Conservation (phyloP, 768 basidiomycete genomes). For the Trichaptum fuscoviolaceum region DNA sequence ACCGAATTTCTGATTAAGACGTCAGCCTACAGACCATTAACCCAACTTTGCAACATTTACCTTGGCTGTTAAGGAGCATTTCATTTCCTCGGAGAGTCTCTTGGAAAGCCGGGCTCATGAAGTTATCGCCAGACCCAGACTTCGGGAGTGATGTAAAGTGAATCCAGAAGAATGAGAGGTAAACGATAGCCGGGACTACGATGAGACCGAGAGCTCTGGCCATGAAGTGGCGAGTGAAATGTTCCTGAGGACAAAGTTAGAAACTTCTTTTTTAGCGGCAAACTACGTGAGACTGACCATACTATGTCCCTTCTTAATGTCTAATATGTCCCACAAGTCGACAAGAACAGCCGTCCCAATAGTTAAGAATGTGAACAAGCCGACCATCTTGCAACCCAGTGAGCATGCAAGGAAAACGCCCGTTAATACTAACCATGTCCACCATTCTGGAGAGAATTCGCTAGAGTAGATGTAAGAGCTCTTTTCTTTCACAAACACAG, state of each 20-base stretch:
- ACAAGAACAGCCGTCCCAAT: slow-evolving; percentile 89
- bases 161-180: slow-evolving; percentile 93
- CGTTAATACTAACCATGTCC: slow-evolving; percentile 87
- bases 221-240: slow-evolving; percentile 83
- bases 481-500: neutral
- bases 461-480: slow-evolving; percentile 32
- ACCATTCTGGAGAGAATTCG: slow-evolving; percentile 89
- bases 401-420: slow-evolving; percentile 94
- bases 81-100: slow-evolving; percentile 92
- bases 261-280: neutral
- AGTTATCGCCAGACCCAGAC: slow-evolving; percentile 89
- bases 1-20: slow-evolving; percentile 71
- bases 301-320: slow-evolving; percentile 69
- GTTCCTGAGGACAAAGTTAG: slow-evolving; percentile 46
- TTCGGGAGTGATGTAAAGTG: slow-evolving; percentile 86
- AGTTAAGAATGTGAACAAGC: slow-evolving; percentile 81
- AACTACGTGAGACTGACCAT: slow-evolving; percentile 48
- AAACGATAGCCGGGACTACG: slow-evolving; percentile 80
- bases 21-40: slow-evolving; percentile 7
- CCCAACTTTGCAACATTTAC: slow-evolving; percentile 35
- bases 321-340: slow-evolving; percentile 93
- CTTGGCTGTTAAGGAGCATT: slow-evolving; percentile 85
- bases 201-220: slow-evolving; percentile 86
- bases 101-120: slow-evolving; percentile 99
- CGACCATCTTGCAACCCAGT: slow-evolving; percentile 97